Evolutionary conservation across 352 stramenopile genomes (phyloP).

Genomic region (Phytophthora quininea): DNA sequence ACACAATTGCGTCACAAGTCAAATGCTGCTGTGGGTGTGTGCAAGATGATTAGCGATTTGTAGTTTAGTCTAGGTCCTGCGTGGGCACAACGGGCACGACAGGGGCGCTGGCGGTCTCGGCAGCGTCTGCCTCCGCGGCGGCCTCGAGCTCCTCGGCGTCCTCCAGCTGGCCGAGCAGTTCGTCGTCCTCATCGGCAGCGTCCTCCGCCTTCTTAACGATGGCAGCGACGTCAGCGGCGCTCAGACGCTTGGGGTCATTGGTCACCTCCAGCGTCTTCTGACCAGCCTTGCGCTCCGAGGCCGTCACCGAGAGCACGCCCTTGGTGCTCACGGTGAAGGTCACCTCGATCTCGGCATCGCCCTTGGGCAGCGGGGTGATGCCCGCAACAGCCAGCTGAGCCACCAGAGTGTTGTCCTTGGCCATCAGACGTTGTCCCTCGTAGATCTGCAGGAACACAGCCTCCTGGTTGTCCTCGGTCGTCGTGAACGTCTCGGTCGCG

Average conservation of each 20-base stretch:
- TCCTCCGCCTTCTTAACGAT: conserved; percentile 89
- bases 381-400: conserved; percentile 90
- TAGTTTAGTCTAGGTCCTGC: conserved; percentile 87
- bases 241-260: conserved; percentile 76
- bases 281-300: conserved; percentile 72
- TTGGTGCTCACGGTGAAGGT: conserved; percentile 93
- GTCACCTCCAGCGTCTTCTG: conserved; percentile 81
- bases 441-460: conserved; percentile 93
- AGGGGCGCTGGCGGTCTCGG: conserved; percentile 31
- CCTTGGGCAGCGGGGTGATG: conserved; percentile 90
- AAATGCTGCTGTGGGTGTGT: conserved; percentile 30
- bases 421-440: conserved; percentile 97
- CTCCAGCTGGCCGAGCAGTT: conserved; percentile 76
- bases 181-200: conserved; percentile 83
- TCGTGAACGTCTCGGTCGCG: conserved; percentile 88
- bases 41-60: conserved; percentile 41
- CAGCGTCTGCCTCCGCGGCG: conserved; percentile 21
- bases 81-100: conserved; percentile 48
- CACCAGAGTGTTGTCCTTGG: conserved; percentile 95
- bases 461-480: conserved; percentile 91
- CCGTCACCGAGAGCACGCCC: conserved; percentile 95
- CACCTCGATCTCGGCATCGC: conserved; percentile 93
- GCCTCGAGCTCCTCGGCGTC: conserved; percentile 56
- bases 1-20: conserved; percentile 17
- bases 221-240: conserved; percentile 61